Conservation (phyloP, 75 land plant species). For the Cunninghamia lanceolata region DNA sequence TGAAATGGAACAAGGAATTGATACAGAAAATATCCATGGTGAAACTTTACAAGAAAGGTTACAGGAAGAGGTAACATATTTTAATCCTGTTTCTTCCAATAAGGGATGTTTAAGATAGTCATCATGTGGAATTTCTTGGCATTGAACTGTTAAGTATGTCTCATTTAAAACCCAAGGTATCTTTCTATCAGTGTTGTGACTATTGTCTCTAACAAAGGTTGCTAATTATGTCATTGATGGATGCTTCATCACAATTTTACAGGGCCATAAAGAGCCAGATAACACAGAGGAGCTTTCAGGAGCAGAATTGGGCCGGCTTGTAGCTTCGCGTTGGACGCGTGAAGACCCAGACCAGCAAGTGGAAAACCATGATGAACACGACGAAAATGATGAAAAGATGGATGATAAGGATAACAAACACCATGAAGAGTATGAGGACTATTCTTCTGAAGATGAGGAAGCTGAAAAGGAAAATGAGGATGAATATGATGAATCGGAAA, state of each 20-base stretch:
- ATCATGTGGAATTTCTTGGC: neutral
- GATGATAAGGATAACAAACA: conserved; percentile 26
- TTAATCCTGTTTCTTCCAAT: neutral
- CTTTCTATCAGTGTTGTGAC: neutral
- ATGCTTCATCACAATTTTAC: conserved; percentile 5
- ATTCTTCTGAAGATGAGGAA: conserved; percentile 51
- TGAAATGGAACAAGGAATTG: conserved; percentile 1
- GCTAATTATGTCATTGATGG: neutral
- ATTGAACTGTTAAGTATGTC: neutral
- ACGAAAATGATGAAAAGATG: conserved; percentile 27
- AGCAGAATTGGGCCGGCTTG: conserved; percentile 85
- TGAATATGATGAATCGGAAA: conserved; percentile 26
- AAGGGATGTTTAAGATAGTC: neutral
- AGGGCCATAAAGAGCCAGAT: conserved; percentile 26
- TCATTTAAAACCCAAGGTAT: neutral
- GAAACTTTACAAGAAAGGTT: conserved; percentile 5
- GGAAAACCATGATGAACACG: conserved; percentile 21
- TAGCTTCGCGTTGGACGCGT: conserved; percentile 99
- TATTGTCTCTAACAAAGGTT: neutral
- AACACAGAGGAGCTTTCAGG: conserved; percentile 52
- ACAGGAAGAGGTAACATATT: conserved; percentile 6
- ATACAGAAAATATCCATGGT: neutral
- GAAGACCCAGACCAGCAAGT: conserved; percentile 39
- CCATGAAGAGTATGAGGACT: conserved; percentile 50
- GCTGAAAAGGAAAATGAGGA: conserved; percentile 26